These are phyloP conservation scores for Turritis glabra DNA, from an alignment of 345 rosid genomes.

Conservation along the genomic window DNA sequence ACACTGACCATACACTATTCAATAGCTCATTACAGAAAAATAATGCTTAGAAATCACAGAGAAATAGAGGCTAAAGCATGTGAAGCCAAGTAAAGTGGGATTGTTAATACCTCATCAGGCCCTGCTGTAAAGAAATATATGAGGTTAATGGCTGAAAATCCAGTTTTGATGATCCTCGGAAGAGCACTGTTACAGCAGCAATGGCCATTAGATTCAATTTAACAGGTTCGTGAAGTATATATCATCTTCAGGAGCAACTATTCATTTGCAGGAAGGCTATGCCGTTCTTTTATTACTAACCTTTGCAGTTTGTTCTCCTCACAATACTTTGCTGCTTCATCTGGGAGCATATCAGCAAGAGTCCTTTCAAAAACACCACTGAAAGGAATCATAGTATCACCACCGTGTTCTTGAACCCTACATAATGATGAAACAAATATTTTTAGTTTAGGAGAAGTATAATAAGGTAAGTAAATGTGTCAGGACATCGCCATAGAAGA, in stretches of 20 bases:
- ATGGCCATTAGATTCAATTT: constrained; percentile 8
- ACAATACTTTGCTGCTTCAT: constrained; percentile 80
- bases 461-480: not conserved
- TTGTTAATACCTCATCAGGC: constrained; percentile 77
- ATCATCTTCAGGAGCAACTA: constrained; percentile 8
- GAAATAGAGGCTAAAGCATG: not conserved
- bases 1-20: not conserved
- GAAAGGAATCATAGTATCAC: constrained; percentile 91
- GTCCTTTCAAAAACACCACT: constrained; percentile 77
- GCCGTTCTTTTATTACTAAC: constrained; percentile 46
- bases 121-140: constrained; percentile 98
- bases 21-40: not conserved
- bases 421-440: constrained; percentile 16
- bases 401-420: constrained; percentile 99
- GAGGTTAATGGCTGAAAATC: constrained; percentile 93
- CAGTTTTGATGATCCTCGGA: constrained; percentile 95
- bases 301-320: constrained; percentile 97
- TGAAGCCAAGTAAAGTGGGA: constrained; percentile 3
- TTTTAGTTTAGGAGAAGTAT: not conserved
- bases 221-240: not conserved
- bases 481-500: not conserved
- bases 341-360: constrained; percentile 76
- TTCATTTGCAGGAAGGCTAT: not conserved
- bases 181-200: constrained; percentile 63
- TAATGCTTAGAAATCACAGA: not conserved